phyloP scores from a whole-genome alignment of 495 filamentous ascomycete species.

The Margaritispora aquatica region DNA sequence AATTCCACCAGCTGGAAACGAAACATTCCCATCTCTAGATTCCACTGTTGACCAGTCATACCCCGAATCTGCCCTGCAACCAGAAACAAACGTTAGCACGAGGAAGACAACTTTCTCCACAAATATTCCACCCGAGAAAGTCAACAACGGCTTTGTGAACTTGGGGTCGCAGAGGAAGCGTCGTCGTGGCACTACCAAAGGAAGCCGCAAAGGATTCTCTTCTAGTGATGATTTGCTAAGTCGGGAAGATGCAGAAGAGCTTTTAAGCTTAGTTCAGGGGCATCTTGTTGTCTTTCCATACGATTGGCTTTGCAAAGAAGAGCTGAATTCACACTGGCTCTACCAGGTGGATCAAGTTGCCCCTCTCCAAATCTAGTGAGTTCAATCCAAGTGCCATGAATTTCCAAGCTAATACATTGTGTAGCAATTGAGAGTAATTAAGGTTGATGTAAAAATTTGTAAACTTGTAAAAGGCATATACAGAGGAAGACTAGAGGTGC shows the following conservation, averaged over 20 bases:
- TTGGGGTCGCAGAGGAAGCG: constrained; percentile 31
- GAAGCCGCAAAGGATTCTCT: constrained; percentile 64
- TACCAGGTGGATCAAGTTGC: constrained; percentile 94
- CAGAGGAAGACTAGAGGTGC: constrained; percentile 7
- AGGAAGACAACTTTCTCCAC: constrained; percentile 23
- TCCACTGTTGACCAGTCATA: constrained; percentile 7
- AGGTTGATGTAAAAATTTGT: constrained; percentile 19
- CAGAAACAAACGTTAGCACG: neutral
- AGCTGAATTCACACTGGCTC: constrained; percentile 91
- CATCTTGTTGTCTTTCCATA: constrained; percentile 89
- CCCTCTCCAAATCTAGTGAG: constrained; percentile 96
- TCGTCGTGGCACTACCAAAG: constrained; percentile 70
- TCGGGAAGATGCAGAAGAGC: constrained; percentile 66
- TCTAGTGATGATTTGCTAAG: constrained; percentile 67
- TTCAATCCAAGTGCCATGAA: constrained; percentile 13
- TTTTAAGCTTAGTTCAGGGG: constrained; percentile 79
- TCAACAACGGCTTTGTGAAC: constrained; percentile 3
- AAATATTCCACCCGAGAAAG: constrained; percentile 6
- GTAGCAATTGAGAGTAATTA: constrained; percentile 9
- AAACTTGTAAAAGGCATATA: constrained; percentile 8
- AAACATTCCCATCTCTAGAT: constrained; percentile 19
- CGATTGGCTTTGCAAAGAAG: constrained; percentile 88
- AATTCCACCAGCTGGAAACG: constrained; percentile 17
- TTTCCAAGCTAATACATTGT: neutral
- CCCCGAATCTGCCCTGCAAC: constrained; percentile 11